Conservation (phyloP, 2,329 filamentous ascomycete genomes). For the Waltergamsia citrina region DNA sequence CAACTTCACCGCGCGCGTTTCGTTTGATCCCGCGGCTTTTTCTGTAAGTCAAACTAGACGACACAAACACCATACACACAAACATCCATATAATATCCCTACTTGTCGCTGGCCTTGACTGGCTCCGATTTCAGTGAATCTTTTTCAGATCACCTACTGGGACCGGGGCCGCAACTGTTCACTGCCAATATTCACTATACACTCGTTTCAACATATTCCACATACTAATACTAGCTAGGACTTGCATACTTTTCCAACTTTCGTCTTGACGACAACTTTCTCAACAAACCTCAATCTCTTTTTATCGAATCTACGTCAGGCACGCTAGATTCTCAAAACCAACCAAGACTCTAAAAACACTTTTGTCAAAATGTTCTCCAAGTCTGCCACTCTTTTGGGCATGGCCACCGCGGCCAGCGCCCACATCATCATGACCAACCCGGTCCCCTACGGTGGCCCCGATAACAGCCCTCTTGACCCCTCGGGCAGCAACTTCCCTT, state of each 20-base stretch:
- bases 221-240: constrained; percentile 1
- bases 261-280: constrained; percentile 7
- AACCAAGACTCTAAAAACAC: constrained; percentile 20
- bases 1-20: constrained; percentile 1
- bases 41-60: not conserved
- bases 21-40: constrained; percentile 1
- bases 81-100: too few species aligned
- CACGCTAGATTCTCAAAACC: constrained; percentile 21
- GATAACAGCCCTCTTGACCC: constrained; percentile 55
- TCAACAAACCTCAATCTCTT: constrained; percentile 7
- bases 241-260: constrained; percentile 1
- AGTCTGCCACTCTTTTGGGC: constrained; percentile 40
- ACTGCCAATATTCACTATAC: not conserved
- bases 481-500: constrained; percentile 66
- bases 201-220: too few species aligned
- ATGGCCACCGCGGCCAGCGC: constrained; percentile 53
- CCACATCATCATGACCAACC: constrained; percentile 67
- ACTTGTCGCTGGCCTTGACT: too few species aligned
- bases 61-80: not conserved
- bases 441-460: constrained; percentile 47
- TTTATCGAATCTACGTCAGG: constrained; percentile 27
- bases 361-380: constrained; percentile 38
- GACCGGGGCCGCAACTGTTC: not conserved
- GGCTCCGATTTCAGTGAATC: too few species aligned
- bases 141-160: too few species aligned